phyloP scores from a whole-genome alignment of 108 stramenopile species.

The Cyclotella sp. region DNA sequence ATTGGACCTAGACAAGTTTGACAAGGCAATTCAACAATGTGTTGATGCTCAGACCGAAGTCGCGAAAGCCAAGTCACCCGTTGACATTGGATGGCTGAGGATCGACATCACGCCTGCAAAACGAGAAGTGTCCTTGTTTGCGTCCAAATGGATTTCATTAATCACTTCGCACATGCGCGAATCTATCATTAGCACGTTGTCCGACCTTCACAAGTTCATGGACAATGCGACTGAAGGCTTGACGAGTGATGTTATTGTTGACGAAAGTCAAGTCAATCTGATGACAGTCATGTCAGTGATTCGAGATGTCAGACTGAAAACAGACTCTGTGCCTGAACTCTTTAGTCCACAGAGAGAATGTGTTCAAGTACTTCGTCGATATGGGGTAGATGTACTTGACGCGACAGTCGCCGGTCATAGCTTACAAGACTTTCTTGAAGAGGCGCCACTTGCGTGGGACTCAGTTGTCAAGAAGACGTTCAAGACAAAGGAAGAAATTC shows the following conservation, averaged over 20 bases:
- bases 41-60: constrained; percentile 74
- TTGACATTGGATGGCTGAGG: constrained; percentile 88
- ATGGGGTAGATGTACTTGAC: constrained; percentile 78
- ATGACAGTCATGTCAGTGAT: constrained; percentile 87
- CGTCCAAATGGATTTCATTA: constrained; percentile 72
- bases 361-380: constrained; percentile 72
- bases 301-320: constrained; percentile 79
- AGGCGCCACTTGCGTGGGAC: constrained; percentile 86
- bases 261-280: constrained; percentile 53
- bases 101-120: constrained; percentile 84
- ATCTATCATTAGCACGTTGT: constrained; percentile 60
- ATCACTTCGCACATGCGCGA: constrained; percentile 70
- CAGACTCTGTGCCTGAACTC: constrained; percentile 70
- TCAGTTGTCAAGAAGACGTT: constrained; percentile 82
- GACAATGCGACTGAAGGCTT: constrained; percentile 57
- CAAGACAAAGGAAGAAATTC: constrained; percentile 88
- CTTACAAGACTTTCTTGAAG: constrained; percentile 85
- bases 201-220: constrained; percentile 76
- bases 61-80: constrained; percentile 46
- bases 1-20: constrained; percentile 81
- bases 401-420: constrained; percentile 47
- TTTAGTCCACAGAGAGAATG: constrained; percentile 83
- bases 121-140: constrained; percentile 66
- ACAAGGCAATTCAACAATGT: constrained; percentile 74
- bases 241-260: constrained; percentile 60